Evolutionary conservation across 2,329 filamentous ascomycete species (phyloP), one percentile per base, ranked within the genome.

Genomic region (Sclerotiophoma versabilis): DNA sequence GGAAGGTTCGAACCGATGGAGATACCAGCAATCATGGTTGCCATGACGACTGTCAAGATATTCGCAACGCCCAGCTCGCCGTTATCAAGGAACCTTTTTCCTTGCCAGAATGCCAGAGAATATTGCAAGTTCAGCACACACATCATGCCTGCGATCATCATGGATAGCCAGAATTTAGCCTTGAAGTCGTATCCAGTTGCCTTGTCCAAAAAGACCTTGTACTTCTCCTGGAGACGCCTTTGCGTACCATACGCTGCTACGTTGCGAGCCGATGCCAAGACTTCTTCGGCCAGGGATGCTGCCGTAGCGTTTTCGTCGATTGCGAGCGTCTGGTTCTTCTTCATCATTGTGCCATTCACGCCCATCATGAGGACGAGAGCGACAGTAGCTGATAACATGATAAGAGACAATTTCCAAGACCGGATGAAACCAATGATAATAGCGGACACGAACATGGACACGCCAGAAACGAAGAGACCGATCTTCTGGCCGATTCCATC

Each of bases 161-260:
- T 76, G 10, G 86, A 90, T 25, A 96, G 79, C 19, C 84, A 80
- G 15, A 83, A 79, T 79, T 96, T 93, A 69, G 89, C 84, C 65
- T 86, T 90, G 75, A 86, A 87, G 17, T 93, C 95, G 71, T 84
- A 92, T 63, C 81, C 84, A 70, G 95, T 88, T 12, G 92, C 93
- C 49, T 84, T 82, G 36, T 77, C 76, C 26, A 98, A 80, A 72
- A 96, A 90, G 2, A 70, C 73, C 65, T 96, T 90, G 71, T 98
- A 98, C 73, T 93, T 89, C 58, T 83, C 83, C 10, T 93, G 91
- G n/a, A 98, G 83, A 60, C 93, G 92, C 50, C 93, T 90, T 75
- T 98, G 93, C 0, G 93, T 97, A 36, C 92, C 92, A 69, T 97
- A 99, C 25, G 95, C 95, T 7, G 91, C 87, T 6, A 93, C 90